Base-by-base conservation (phyloP, 306 rosid genomes). In the Macrotyloma uniflorum region DNA sequence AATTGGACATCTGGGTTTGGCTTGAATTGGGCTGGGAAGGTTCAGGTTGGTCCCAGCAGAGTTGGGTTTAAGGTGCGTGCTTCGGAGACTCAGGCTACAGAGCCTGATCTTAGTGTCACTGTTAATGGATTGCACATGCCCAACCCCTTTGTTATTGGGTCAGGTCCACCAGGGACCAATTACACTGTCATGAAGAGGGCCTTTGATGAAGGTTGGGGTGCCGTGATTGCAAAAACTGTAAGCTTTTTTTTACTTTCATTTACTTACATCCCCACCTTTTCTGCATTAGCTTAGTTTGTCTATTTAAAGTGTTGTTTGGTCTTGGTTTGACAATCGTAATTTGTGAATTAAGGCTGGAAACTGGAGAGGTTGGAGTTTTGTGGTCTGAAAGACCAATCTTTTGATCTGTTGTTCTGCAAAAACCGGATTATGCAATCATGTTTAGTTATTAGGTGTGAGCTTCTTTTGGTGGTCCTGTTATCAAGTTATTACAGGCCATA, bases 191-290 rank as follows among this genome's bases (percentile, higher is more conserved):
- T 95, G 99, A 95, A 95, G 69, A 91, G 91, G 72, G 98, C 99
- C 59, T 95, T 95, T 72, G 99, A 95, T 76, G 99, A 95, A 88
- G 99, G 99, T 1, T 95, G 99, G 99, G 99, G 99, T 16, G 98
- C 91, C 58, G 98, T 95, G 79, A 95, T 95, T 74, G 99, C 98
- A 26, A 95, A 95, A 81, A 95, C 99, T 88, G 99, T 95, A 83
- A 85, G 96, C 54, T 51, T 12, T 42, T 6, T 54, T 51, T 18
- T 8, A 12, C 18, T 57, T 58, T 73, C 24, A 7, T 47, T 35
- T 15, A 54, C 35, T 59, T 15, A 28, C 67, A 2, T 12, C 42
- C 7, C 15, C n/a, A 61, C 6, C 20, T 26, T n/a, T 45, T 8
- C 26, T 40, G 46, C 11, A 35, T 51, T 43, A 18, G 51, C 8